Evolutionary conservation across 306 rosid species (phyloP), one percentile per base, ranked within the genome.

Genomic region (Abrus pulchellus): DNA sequence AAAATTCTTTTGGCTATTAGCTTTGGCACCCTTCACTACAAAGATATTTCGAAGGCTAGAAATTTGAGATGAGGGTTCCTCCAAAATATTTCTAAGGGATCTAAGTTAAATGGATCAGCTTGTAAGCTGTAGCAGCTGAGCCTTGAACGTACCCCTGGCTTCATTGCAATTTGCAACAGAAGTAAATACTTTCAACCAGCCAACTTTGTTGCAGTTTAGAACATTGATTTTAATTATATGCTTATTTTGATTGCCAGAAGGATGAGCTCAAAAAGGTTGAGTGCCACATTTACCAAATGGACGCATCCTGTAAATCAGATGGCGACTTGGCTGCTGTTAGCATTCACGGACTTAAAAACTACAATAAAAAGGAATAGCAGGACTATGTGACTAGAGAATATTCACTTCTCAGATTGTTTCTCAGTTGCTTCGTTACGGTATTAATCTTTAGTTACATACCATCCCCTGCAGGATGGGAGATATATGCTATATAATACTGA

Each of bases 161-260:
- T 84, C 40, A 47, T 27, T 54, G 28, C 72, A 70, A 36, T 50
- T 27, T 54, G 28, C 72, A 70, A 36, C 57, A 55, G 43, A 62
- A 38, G 62, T 55, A 45, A 28, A 70, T 43, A 77, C 63, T 32
- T 72, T 36, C 63, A 27, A 41, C 45, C 75, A 11, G 75, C 64
- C 40, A 47, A 40, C 55, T 84, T 77, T 79, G 48, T 79, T 59
- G 68, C 44, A 74, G 66, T 55, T 83, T 56, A 66, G 27, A 52
- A 7, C 33, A 44, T 30, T 78, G 80, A 68, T 66, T 73, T 62
- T 59, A 32, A 47, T 50, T 61, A 57, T 41, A 49, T 52, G 57
- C 32, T 27, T 6, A 56, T 28, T 67, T 47, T 56, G 55, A 5
- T 45, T 68, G 68, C 40, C 29, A 55, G 68, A 36, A 9, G 29